Percentiles rank a stretch among this genome's conserved stretches.
Conservation (phyloP, 257 asterid genomes). For the Solanum pinnatisectum region DNA sequence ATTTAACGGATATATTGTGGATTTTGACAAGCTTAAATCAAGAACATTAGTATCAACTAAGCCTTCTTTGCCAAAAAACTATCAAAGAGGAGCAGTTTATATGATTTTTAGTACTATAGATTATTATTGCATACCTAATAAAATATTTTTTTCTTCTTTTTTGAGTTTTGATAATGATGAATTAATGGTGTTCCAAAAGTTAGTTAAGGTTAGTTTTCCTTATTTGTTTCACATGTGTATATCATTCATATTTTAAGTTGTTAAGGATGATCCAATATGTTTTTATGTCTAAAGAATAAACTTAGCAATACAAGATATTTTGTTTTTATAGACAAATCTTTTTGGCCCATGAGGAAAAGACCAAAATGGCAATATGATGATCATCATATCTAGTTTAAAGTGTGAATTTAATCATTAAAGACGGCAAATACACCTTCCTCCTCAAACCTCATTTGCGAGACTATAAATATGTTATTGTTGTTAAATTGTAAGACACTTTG, state of each 20-base stretch:
- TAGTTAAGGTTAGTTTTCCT: not conserved
- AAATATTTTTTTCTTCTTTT: not conserved
- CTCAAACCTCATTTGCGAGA: not conserved
- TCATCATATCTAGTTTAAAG: not conserved
- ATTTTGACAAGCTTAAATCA: not conserved
- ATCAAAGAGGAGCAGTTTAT: not conserved
- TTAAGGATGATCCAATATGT: not conserved
- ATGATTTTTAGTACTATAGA: not conserved
- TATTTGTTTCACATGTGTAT: not conserved
- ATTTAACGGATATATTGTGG: no score
- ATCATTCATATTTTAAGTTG: not conserved
- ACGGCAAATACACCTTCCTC: not conserved
- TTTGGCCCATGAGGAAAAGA: not conserved
- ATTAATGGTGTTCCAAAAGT: not conserved
- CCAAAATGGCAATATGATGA: not conserved
- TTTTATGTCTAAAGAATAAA: not conserved
- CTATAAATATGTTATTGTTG: no score
- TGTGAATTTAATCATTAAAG: not conserved
- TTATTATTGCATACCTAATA: not conserved
- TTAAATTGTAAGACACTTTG: not conserved
- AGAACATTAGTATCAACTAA: not conserved
- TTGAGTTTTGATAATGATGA: not conserved
- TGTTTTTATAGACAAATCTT: not conserved
- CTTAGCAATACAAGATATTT: not conserved
- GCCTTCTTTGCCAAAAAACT: not conserved